Base-by-base conservation (phyloP, 768 basidiomycete genomes). In the Leucocoprinus leucothites region DNA sequence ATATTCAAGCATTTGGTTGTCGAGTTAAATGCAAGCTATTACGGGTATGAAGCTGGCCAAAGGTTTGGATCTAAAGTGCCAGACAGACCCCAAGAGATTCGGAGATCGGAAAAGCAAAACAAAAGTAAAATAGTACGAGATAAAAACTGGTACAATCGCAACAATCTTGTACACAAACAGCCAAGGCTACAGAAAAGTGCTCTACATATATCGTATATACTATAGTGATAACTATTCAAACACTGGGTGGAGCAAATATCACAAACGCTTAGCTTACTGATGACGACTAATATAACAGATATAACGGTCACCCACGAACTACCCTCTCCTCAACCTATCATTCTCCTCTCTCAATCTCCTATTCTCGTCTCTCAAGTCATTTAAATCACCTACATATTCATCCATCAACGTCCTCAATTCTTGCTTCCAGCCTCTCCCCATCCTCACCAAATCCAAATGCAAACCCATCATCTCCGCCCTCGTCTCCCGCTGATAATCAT, bases 381-480 rank as follows among this genome's bases (percentile, higher is more conserved):
- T 72, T 59, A 89, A 65, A 61, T 88, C 86, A 14, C 77, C 80
- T 1, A 72, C 77, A 70, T 81, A 80, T 63, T 84, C 84, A 31
- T 81, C 80, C 79, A 87, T 82, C 61, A 81, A 63, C 40, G 73
- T 74, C 51, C 82, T 73, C 64, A 90, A 70, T 66, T 89, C 87
- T 48, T 67, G 74, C 67, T 81, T 82, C 86, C 85, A 87, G 22
- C 78, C 78, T 31, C 85, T 70, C 1, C 87, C 86, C 84, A 89
- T 84, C 53, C 80, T 75, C 34, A 91, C 72, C 54, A 90, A 63
- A 63, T 91, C 89, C 57, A 91, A 62, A 67, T 91, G 89, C 53
- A 91, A 70, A 1, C 86, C 87, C 65, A 80, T 78, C 78, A 90
- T 81, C 74, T 89, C 85, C n/a, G 80, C 74, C 62, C 80, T 78